Conservation (phyloP, 805 yeast species). For the Blastobotrys peoriensis region DNA sequence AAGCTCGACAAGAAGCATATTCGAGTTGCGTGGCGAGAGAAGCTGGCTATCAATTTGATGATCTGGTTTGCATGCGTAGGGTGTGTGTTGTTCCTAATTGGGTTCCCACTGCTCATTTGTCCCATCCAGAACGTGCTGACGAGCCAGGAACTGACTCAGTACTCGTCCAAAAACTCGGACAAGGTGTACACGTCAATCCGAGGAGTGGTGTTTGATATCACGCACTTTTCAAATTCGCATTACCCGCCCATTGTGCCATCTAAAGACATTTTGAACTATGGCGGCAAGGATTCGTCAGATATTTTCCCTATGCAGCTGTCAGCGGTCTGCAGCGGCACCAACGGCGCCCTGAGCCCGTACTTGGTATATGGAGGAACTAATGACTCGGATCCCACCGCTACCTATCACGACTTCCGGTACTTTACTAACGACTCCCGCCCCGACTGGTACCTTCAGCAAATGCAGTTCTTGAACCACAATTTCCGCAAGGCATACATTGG, state of each 20-base stretch:
- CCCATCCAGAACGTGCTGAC: slow-evolving; percentile 35
- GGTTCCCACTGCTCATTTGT: slow-evolving; percentile 36
- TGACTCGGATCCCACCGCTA: slow-evolving; percentile 34
- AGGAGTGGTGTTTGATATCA: slow-evolving; percentile 36
- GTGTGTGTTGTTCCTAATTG: slow-evolving; percentile 30
- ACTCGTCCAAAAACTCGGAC: slow-evolving; percentile 27
- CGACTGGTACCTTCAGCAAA: slow-evolving; percentile 37
- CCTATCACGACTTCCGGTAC: slow-evolving; percentile 37
- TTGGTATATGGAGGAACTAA: slow-evolving; percentile 28
- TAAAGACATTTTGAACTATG: slow-evolving; percentile 30
- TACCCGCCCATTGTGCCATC: slow-evolving; percentile 35
- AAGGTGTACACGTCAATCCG: slow-evolving; percentile 32
- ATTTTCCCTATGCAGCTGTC: slow-evolving; percentile 37
- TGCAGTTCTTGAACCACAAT: slow-evolving; percentile 31
- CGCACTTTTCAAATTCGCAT: slow-evolving; percentile 34
- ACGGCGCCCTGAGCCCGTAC: slow-evolving; percentile 25
- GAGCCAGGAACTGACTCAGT: slow-evolving; percentile 28
- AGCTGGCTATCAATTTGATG: slow-evolving; percentile 36
- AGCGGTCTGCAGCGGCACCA: slow-evolving; percentile 33
- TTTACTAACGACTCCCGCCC: slow-evolving; percentile 36
- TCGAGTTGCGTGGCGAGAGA: slow-evolving; percentile 39
- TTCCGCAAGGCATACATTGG: slow-evolving; percentile 35
- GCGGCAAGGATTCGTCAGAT: slow-evolving; percentile 32
- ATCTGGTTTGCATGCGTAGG: slow-evolving; percentile 36
- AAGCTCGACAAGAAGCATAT: slow-evolving; percentile 31